Base-by-base conservation (phyloP, 768 basidiomycete genomes). In the Cystofilobasidium bisporidii region DNA sequence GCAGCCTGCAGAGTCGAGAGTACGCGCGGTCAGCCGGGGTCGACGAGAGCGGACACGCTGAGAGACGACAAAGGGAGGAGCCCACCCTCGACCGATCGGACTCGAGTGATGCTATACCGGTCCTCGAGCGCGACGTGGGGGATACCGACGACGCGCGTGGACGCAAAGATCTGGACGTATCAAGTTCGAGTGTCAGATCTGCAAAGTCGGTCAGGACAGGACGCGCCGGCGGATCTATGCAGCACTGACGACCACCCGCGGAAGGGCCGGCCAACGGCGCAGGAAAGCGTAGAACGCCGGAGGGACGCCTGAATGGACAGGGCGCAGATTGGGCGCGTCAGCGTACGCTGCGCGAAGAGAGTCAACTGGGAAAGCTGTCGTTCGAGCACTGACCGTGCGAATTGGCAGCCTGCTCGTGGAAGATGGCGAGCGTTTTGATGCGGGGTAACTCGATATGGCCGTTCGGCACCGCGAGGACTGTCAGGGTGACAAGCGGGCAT, bases 111-210 rank as follows among this genome's bases (percentile, higher is more conserved):
- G 3, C 80, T 77, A 72, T 85, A 87, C 9, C 82, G 81, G 36
- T 86, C 81, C 24, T 80, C 79, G 22, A 68, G 61, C 0, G 72
- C 61, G 14, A 87, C 81, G 56, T 80, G 79, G 5, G 84, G 79
- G 9, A 81, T 74, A 9, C 84, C 82, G 6, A 83, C 78, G 40
- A 84, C 76, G 36, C 79, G 79, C 36, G 85, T 82, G 0, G 84
- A 83, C 20, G 87, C 78, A 76, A 87, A 87, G 43, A 87, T 81
- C 82, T 86, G 64, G n/a, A n/a, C n/a, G n/a, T n/a, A n/a, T n/a
- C n/a, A n/a, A n/a, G n/a, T n/a, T n/a, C n/a, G n/a, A n/a, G n/a
- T n/a, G n/a, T n/a, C n/a, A n/a, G n/a, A n/a, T n/a, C n/a, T n/a
- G n/a, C n/a, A n/a, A n/a, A n/a, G n/a, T n/a, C n/a, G n/a, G n/a